Evolutionary conservation across 306 rosid species (phyloP), one percentile per base, ranked within the genome.

Genomic region (Mimosa pudica): DNA sequence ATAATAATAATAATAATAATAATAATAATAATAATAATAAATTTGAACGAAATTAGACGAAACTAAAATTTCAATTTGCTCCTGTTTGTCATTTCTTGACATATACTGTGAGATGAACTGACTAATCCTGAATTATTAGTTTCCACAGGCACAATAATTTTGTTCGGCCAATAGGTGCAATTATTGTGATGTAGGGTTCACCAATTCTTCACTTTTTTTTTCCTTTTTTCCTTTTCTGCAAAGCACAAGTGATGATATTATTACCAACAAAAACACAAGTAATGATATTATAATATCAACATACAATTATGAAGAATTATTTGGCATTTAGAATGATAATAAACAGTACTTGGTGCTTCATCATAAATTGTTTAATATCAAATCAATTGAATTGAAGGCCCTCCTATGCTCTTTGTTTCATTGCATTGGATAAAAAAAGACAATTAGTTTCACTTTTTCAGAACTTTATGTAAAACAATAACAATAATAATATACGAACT

Each of bases 251-350:
- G 79, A 41, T 9, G 45, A 77, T 73, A 63, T 80, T 60, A 9
- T 60, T n/a, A n/a, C n/a, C n/a, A n/a, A 69, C 70, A 49, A 58
- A 70, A 60, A 46, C 61, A 69, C 70, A 49, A 71, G 66, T 66
- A 81, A 41, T 9, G 45, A 77, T 73, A 63, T 80, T 60, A 9
- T 60, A 44, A 73, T 33, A 49, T 36, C 80, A 80, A 32, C 46
- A 68, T 67, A 42, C 77, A 80, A 71, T 66, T 80, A 55, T 71
- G 45, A 38, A 80, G 18, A 80, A 66, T 41, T 55, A 30, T 58
- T 81, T 60, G 75, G 80, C 80, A 66, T 77, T 46, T 74, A 62
- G 71, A 75, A 65, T 57, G 63, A 18, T 17, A 61, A 65, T 70
- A 20, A 60, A 63, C 62, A 52, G 42, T 33, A 76, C 14, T 76